Evolutionary conservation across 495 filamentous ascomycete species (phyloP).

Genomic region (Aspergillus homomorphus): DNA sequence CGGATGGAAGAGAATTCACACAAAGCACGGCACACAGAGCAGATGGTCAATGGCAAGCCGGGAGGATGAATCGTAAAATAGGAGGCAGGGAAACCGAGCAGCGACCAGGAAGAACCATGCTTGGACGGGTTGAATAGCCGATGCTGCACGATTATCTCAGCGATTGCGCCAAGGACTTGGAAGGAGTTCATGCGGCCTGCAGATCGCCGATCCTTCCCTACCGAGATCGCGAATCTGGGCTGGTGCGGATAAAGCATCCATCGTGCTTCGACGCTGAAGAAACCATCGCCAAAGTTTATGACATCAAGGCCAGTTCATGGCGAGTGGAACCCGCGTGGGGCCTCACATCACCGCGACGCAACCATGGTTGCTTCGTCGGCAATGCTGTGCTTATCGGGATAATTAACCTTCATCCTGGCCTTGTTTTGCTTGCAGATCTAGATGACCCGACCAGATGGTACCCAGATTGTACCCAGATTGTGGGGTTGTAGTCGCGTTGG

Average conservation of each 20-base stretch:
- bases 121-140: background rate
- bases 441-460: too few relatives aligned
- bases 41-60: too few relatives aligned
- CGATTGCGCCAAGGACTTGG: background rate
- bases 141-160: background rate
- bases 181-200: background rate
- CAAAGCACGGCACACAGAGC: too few relatives aligned
- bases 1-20: too few relatives aligned
- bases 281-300: background rate
- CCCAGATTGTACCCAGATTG: background rate
- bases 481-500: too few relatives aligned
- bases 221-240: too few relatives aligned
- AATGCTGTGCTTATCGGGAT: background rate
- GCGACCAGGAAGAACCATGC: background rate
- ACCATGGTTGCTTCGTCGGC: background rate
- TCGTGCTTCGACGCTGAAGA: too few relatives aligned
- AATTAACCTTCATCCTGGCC: background rate
- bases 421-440: background rate
- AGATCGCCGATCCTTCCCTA: background rate
- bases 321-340: background rate
- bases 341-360: conserved; percentile 1
- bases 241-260: too few relatives aligned
- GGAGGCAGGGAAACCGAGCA: too few relatives aligned
- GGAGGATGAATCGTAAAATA: too few relatives aligned
- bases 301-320: background rate